Conservation (phyloP, 805 yeast genomes). For the Wickerhamomyces tratensis region DNA sequence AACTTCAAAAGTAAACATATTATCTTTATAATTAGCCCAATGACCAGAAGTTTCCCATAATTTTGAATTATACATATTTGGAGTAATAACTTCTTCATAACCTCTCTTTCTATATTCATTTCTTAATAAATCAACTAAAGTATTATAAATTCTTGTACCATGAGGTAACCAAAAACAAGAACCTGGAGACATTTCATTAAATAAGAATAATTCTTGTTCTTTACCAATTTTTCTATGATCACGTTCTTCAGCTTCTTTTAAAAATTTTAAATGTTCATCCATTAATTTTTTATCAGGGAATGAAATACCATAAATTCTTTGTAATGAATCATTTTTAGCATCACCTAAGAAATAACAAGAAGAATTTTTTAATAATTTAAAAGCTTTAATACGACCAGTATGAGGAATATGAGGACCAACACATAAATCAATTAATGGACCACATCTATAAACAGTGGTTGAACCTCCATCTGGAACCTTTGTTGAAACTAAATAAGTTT, state of each 20-base stretch:
- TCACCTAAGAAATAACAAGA: conserved; percentile 96
- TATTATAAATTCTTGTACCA: conserved; percentile 94
- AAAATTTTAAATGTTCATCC: conserved; percentile 90
- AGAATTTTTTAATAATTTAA: conserved; percentile 90
- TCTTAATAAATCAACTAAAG: conserved; percentile 71
- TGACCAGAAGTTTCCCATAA: conserved; percentile 99
- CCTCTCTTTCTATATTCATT: conserved; percentile 87
- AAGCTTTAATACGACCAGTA: conserved; percentile 92
- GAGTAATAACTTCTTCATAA: conserved; percentile 96
- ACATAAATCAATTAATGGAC: conserved; percentile 94
- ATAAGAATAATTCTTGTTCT: conserved; percentile 92
- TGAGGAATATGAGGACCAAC: conserved; percentile 97
- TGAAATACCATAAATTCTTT: conserved; percentile 94
- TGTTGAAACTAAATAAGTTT: conserved; percentile 74
- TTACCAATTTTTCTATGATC: conserved; percentile 94
- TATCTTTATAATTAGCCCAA: conserved; percentile 96
- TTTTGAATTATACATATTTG: conserved; percentile 96
- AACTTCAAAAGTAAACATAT: conserved; percentile 94
- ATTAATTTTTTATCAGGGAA: conserved; percentile 97
- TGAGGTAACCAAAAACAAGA: conserved; percentile 98
- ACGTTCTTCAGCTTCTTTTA: conserved; percentile 93
- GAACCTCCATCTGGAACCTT: conserved; percentile 95
- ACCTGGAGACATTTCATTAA: conserved; percentile 97
- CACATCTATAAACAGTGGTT: conserved; percentile 96
- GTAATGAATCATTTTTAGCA: conserved; percentile 84